Conservation (phyloP, 1,284 basidiomycete species). For the Malassezia brasiliensis region DNA sequence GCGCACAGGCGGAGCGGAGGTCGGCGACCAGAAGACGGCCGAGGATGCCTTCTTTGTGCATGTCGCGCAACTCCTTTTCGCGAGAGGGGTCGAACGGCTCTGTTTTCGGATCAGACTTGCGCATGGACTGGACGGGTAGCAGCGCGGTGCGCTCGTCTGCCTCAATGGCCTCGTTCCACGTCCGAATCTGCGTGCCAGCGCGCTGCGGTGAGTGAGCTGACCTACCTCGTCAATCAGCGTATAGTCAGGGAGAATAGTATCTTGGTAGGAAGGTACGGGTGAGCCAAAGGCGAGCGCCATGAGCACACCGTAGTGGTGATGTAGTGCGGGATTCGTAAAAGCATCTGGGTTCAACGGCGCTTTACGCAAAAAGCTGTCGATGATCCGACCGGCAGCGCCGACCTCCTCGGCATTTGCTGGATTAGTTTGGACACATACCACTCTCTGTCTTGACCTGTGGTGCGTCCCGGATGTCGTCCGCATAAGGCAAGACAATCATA, state of each 20-base stretch:
- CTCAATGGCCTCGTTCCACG: slow-evolving; percentile 64
- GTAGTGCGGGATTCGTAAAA: slow-evolving; percentile 78
- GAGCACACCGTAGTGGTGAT: slow-evolving; percentile 77
- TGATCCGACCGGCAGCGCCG: slow-evolving; percentile 62
- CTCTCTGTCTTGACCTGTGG: background rate
- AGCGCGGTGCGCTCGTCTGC: slow-evolving; percentile 51
- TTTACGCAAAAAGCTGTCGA: slow-evolving; percentile 69
- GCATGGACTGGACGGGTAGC: background rate
- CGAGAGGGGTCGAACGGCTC: background rate
- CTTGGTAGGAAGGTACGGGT: slow-evolving; percentile 56
- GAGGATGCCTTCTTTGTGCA: slow-evolving; percentile 5
- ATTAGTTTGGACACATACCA: background rate
- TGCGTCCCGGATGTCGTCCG: slow-evolving; percentile 73
- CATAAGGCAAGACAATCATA: slow-evolving; percentile 78
- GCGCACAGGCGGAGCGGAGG: slow-evolving; percentile 28
- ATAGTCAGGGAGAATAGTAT: slow-evolving; percentile 68
- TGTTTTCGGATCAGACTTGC: background rate
- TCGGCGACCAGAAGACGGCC: slow-evolving; percentile 25
- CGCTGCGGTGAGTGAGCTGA: slow-evolving; percentile 52
- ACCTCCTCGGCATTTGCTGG: slow-evolving; percentile 63
- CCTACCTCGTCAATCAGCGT: slow-evolving; percentile 68
- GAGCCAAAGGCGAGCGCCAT: slow-evolving; percentile 85
- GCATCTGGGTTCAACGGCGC: slow-evolving; percentile 74
- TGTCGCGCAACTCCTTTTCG: slow-evolving; percentile 1
- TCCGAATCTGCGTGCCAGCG: slow-evolving; percentile 62